phyloP scores from a whole-genome alignment of 495 filamentous ascomycete genomes.

The Elaphomyces granulatus region DNA sequence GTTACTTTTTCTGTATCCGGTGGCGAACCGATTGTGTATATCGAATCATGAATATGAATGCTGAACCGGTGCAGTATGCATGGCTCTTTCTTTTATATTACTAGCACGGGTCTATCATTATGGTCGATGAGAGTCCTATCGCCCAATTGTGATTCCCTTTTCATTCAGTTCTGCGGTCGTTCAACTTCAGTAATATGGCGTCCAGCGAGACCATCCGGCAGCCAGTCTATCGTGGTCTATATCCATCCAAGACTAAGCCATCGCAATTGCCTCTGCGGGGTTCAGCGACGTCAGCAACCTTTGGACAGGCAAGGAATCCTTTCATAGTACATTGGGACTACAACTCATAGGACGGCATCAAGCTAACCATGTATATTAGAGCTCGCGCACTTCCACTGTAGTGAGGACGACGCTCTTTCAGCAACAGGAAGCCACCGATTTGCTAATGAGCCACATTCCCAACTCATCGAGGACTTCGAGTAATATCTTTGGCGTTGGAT shows the following conservation, averaged over 20 bases:
- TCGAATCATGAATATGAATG: slow-evolving; percentile 4
- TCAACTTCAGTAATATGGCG: not conserved
- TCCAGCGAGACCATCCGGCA: slow-evolving; percentile 6
- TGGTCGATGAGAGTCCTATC: not conserved
- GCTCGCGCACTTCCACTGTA: slow-evolving; percentile 28
- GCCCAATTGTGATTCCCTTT: slow-evolving; percentile 5
- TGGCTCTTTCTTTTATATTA: slow-evolving; percentile 33
- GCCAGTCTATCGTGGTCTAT: slow-evolving; percentile 10
- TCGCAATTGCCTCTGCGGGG: not conserved
- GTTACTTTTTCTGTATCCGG: slow-evolving; percentile 6
- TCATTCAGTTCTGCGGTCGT: not conserved
- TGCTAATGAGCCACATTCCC: slow-evolving; percentile 52
- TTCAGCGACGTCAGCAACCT: not conserved
- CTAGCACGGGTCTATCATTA: not conserved
- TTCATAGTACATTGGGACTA: not conserved
- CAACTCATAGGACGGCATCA: not conserved
- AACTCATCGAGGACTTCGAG: slow-evolving; percentile 45
- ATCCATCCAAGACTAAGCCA: slow-evolving; percentile 1
- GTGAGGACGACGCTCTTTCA: slow-evolving; percentile 29
- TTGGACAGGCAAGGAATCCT: not conserved
- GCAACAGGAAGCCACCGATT: slow-evolving; percentile 26
- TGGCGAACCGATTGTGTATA: slow-evolving; percentile 5
- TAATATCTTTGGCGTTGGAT: slow-evolving; percentile 43
- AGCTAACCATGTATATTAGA: slow-evolving; percentile 13
- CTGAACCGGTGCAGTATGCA: slow-evolving; percentile 2